Evolutionary conservation across 1,139 yeast genomes (phyloP).

Genomic region (Casaregolazyma lundiana): DNA sequence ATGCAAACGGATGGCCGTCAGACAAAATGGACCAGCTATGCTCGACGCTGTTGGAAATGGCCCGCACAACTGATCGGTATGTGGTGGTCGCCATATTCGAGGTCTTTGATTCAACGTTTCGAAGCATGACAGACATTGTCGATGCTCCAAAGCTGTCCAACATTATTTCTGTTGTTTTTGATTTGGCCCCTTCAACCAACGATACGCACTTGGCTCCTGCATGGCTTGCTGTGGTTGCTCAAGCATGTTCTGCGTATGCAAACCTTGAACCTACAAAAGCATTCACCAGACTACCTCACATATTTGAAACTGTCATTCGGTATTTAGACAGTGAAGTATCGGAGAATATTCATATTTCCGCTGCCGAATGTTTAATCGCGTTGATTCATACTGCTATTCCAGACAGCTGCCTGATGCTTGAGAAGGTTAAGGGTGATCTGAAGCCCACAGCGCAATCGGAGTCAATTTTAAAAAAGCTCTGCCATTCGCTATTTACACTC

Average conservation of each 20-base stretch:
- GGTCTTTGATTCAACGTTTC: conserved; percentile 81
- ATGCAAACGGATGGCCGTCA: conserved; percentile 79
- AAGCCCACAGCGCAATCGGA: conserved; percentile 51
- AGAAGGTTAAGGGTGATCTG: conserved; percentile 31
- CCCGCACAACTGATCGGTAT: conserved; percentile 80
- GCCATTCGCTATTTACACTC: conserved; percentile 48
- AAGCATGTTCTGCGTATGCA: conserved; percentile 70
- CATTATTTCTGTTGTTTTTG: conserved; percentile 68
- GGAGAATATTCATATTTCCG: conserved; percentile 64
- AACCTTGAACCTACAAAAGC: conserved; percentile 55
- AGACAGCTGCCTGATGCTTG: conserved; percentile 48
- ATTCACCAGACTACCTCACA: conserved; percentile 50
- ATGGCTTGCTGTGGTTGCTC: conserved; percentile 93
- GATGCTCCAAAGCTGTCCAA: conserved; percentile 52
- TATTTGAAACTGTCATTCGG: conserved; percentile 53
- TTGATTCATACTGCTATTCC: conserved; percentile 63
- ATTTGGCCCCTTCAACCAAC: conserved; percentile 72
- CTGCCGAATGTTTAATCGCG: conserved; percentile 84
- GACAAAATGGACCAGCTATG: conserved; percentile 66
- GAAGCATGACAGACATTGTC: conserved; percentile 63
- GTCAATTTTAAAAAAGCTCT: conserved; percentile 49
- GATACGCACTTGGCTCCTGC: conserved; percentile 87
- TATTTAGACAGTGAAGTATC: conserved; percentile 62
- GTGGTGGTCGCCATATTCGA: conserved; percentile 75
- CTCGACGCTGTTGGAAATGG: conserved; percentile 66